These are phyloP conservation scores for Ambrosiella beaveri DNA, from an alignment of 2,329 filamentous ascomycete species.

Conservation along the genomic window DNA sequence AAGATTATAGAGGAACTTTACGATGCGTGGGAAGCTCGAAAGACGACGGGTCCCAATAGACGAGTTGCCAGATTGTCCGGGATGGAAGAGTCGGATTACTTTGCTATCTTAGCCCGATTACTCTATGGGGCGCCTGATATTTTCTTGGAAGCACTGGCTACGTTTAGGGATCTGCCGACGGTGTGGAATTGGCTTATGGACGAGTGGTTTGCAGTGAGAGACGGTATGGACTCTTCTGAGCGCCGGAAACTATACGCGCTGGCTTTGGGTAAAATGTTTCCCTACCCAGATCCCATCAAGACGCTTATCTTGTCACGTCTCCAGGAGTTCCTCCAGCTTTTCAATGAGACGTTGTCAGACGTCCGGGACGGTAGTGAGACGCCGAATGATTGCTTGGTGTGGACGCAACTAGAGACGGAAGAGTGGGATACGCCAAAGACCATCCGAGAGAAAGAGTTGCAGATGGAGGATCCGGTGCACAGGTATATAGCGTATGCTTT, in stretches of 20 bases:
- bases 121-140: conserved; percentile 53
- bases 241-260: conserved; percentile 57
- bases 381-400: conserved; percentile 34
- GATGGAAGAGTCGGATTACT: conserved; percentile 69
- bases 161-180: conserved; percentile 29
- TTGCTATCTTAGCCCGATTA: conserved; percentile 65
- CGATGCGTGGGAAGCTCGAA: conserved; percentile 54
- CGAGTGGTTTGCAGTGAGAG: conserved; percentile 53
- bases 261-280: conserved; percentile 53
- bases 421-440: conserved; percentile 42
- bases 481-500: conserved; percentile 46
- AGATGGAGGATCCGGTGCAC: conserved; percentile 48
- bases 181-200: conserved; percentile 42
- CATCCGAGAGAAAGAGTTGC: conserved; percentile 34
- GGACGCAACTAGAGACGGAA: conserved; percentile 23
- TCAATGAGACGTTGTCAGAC: conserved; percentile 53
- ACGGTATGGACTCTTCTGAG: conserved; percentile 46
- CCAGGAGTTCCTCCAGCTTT: conserved; percentile 59
- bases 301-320: conserved; percentile 42
- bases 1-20: conserved; percentile 49
- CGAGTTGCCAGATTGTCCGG: conserved; percentile 52
- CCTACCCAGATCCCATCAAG: conserved; percentile 40
- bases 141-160: conserved; percentile 41
- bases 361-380: conserved; percentile 42
- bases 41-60: conserved; percentile 65